Base-by-base conservation (phyloP, 495 filamentous ascomycete genomes). In the Penicillium egyptiacum region DNA sequence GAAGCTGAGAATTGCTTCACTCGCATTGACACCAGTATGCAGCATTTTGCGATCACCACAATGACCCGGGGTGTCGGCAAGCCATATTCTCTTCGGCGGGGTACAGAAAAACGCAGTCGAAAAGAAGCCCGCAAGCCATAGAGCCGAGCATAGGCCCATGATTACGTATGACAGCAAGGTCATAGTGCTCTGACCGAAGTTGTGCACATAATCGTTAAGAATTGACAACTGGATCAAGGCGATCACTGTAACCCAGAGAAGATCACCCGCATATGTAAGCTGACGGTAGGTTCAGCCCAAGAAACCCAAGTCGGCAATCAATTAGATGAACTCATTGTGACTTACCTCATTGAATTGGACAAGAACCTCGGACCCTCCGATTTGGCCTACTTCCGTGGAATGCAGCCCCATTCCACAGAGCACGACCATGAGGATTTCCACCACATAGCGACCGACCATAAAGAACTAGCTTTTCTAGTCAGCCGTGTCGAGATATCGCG, bases 401-500 rank as follows among this genome's bases (percentile, higher is more conserved):
- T 63, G 65, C 1, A 64, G 42, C 4, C 65, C 65, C 59, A 66
- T 40, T 16, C 65, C 65, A 44, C 58, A 61, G 5, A 60, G 53
- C 17, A 68, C 22, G 14, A 68, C 39, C 35, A 63, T 17, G 11
- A 56, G 9, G n/a, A 64, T 57, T 45, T 68, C 65, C 10, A 68
- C 53, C 16, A 46, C 39, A 57, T 68, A 68, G 31, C 60, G 57
- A 43, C 63, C 60, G 16, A 61, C 9, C 41, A 63, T 56, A 1
- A 63, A 19, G 23, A 64, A 40, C 65, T 66, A 51, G 19, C 0
- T 12, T 7, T 45, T 26, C 55, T 50, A 11, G 28, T 42, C 39
- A 54, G 41, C 28, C 12, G 9, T 16, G 41, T 23, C 23, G 50
- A 43, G 12, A 43, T 20, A 33, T 17, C 22, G 35, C 26, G 26